Conservation (phyloP, 192 early-diverging fungal genomes). For the Linnemannia hyalina region DNA sequence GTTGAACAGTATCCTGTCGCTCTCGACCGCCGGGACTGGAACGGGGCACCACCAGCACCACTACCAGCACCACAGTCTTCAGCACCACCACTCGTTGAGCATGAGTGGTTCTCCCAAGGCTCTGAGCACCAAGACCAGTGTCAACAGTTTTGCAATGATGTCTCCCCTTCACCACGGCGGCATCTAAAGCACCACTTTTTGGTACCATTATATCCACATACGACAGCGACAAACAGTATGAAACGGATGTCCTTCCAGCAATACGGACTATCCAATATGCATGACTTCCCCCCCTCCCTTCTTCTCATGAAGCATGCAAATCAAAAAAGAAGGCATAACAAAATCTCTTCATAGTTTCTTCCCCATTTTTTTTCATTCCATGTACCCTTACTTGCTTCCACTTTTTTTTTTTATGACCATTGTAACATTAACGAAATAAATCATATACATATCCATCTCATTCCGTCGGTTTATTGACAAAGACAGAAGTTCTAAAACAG, state of each 20-base stretch:
- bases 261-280: not conserved
- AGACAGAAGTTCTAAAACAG: not conserved
- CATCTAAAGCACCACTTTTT: not conserved
- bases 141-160: slow-evolving; percentile 30
- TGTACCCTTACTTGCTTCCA: not conserved
- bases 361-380: not conserved
- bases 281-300: not conserved
- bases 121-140: slow-evolving; percentile 37
- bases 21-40: slow-evolving; percentile 30
- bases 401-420: not conserved
- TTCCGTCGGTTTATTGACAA: no score
- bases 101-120: slow-evolving; percentile 16
- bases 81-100: slow-evolving; percentile 30
- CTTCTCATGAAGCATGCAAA: not conserved
- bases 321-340: not conserved
- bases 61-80: slow-evolving; percentile 32
- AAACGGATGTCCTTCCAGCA: not conserved
- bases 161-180: slow-evolving; percentile 2
- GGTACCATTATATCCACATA: not conserved
- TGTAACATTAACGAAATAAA: slow-evolving; percentile 4
- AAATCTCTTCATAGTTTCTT: no score
- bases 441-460: not conserved
- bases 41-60: slow-evolving; percentile 18
- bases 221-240: not conserved
- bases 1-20: slow-evolving; percentile 41